These are phyloP conservation scores for Fragaria ananassa DNA, from an alignment of 306 rosid species.

Conservation along the genomic window DNA sequence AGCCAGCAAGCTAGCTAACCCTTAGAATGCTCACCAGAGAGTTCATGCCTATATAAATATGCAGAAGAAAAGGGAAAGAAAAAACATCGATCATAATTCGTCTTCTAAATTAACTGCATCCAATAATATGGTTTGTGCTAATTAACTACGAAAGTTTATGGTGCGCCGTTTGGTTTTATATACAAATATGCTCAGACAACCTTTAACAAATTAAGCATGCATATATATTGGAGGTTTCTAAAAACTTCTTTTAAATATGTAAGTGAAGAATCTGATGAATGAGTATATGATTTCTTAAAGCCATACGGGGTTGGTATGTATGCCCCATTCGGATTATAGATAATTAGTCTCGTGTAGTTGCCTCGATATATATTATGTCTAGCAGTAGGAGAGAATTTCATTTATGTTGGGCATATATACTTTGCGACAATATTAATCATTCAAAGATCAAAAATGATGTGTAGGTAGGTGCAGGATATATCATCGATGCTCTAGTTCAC, in stretches of 20 bases:
- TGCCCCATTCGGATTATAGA: neutral
- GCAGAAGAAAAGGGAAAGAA: neutral
- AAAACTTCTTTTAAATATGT: neutral
- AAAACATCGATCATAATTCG: neutral
- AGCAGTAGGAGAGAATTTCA: neutral
- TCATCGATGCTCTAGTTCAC: too few species aligned
- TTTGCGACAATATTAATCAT: neutral
- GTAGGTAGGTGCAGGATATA: neutral
- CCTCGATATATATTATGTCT: neutral
- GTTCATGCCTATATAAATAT: neutral
- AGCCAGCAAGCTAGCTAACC: neutral
- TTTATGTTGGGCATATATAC: neutral
- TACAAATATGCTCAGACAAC: neutral
- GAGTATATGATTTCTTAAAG: neutral
- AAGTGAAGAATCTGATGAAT: neutral
- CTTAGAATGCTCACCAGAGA: neutral
- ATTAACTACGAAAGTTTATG: neutral
- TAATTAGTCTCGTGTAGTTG: neutral
- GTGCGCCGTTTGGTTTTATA: neutral
- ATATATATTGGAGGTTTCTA: neutral
- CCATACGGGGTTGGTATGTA: neutral
- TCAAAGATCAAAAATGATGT: neutral
- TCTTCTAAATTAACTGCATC: neutral
- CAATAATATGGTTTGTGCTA: neutral
- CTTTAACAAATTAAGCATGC: neutral